Evolutionary conservation across 495 filamentous ascomycete genomes (phyloP).

Genomic region (Amphirosellinia nigrospora): DNA sequence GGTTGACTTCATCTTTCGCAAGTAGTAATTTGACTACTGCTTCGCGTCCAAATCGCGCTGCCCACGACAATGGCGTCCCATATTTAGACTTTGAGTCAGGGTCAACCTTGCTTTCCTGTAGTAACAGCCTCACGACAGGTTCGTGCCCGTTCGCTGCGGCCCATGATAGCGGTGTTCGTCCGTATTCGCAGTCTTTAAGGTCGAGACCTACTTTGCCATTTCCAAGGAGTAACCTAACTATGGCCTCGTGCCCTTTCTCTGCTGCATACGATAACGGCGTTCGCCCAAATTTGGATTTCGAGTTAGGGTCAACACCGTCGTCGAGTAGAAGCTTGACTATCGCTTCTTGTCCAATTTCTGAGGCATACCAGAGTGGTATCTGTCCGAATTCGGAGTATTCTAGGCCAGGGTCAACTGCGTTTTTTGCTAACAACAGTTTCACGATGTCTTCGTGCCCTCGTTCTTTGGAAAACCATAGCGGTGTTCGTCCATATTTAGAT

Average conservation of each 20-base stretch:
- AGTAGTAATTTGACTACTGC: background rate
- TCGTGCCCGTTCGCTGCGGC: slow-evolving; percentile 24
- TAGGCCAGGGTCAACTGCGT: background rate
- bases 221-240: slow-evolving; percentile 42
- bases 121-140: slow-evolving; percentile 37
- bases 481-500: slow-evolving; percentile 41
- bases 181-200: slow-evolving; percentile 25
- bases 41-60: background rate
- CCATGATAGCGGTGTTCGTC: too few relatives aligned
- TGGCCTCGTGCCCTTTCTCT: slow-evolving; percentile 42
- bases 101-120: slow-evolving; percentile 25
- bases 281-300: slow-evolving; percentile 33
- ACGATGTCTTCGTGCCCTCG: background rate
- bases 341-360: slow-evolving; percentile 35
- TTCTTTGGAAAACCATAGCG: slow-evolving; percentile 38
- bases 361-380: slow-evolving; percentile 1
- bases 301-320: slow-evolving; percentile 25
- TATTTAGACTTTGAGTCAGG: background rate
- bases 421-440: background rate
- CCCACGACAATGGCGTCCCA: background rate
- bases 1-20: background rate
- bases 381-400: background rate
- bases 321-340: slow-evolving; percentile 41
- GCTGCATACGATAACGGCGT: slow-evolving; percentile 32
- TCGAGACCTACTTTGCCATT: slow-evolving; percentile 28